These are phyloP conservation scores for Petasospora rhodanensis DNA, from an alignment of 1,139 yeast genomes.

Conservation along the genomic window DNA sequence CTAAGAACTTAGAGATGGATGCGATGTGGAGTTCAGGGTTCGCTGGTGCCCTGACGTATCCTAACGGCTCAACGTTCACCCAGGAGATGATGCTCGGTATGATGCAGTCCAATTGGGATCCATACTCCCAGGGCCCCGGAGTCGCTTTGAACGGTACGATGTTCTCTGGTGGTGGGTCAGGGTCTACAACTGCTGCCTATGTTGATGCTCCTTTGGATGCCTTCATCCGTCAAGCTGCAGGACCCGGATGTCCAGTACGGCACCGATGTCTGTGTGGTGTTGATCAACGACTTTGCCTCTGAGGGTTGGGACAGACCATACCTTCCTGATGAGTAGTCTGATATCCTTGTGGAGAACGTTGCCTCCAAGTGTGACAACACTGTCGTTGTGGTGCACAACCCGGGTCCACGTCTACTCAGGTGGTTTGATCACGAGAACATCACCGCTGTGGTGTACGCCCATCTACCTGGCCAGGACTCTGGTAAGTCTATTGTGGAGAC, in stretches of 20 bases:
- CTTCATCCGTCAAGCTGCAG: conserved; percentile 28
- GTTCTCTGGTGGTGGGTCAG: conserved; percentile 48
- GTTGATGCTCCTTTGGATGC: conserved; percentile 51
- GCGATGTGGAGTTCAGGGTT: too few relatives aligned
- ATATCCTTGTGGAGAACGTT: conserved; percentile 46
- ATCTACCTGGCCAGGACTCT: conserved; percentile 29
- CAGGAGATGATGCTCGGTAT: conserved; percentile 52
- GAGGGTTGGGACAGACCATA: conserved; percentile 52
- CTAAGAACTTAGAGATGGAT: neutral
- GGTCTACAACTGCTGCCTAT: conserved; percentile 44
- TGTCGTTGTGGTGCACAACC: conserved; percentile 51
- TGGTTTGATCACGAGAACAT: conserved; percentile 55
- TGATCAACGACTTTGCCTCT: conserved; percentile 46
- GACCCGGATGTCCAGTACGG: conserved; percentile 40
- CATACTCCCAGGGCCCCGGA: too few relatives aligned
- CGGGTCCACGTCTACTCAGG: conserved; percentile 44
- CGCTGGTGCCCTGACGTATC: conserved; percentile 35
- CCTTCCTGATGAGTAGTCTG: conserved; percentile 41
- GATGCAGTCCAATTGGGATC: conserved; percentile 41
- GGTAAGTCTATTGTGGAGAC: conserved; percentile 8
- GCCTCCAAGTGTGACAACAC: conserved; percentile 49
- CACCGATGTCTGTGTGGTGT: conserved; percentile 44
- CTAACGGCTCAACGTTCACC: conserved; percentile 56
- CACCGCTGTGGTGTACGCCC: conserved; percentile 49
- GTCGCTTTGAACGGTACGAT: too few relatives aligned